These are phyloP conservation scores for Cryptomeria japonica DNA, from an alignment of 75 land plant genomes.

Conservation along the genomic window DNA sequence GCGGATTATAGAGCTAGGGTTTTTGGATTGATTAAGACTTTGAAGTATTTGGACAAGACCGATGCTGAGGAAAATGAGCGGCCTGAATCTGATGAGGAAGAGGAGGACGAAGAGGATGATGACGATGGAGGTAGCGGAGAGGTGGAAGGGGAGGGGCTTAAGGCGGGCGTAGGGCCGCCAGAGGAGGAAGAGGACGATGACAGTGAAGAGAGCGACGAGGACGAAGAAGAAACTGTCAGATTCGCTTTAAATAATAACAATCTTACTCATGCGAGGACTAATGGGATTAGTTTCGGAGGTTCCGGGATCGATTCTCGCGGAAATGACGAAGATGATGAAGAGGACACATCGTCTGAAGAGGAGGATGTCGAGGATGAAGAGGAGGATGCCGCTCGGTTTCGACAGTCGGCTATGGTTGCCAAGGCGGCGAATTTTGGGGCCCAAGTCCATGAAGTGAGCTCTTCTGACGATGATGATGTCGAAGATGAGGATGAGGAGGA, in stretches of 20 bases:
- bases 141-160: conserved; percentile 59
- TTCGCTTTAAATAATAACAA: neutral
- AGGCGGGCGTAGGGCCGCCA: conserved; percentile 14
- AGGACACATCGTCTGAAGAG: conserved; percentile 17
- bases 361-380: conserved; percentile 38
- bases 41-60: conserved; percentile 79
- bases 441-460: conserved; percentile 28
- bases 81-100: conserved; percentile 87
- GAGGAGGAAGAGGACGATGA: conserved; percentile 38
- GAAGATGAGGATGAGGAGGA: conserved; percentile 40
- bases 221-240: conserved; percentile 48
- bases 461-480: conserved; percentile 38
- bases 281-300: conserved; percentile 24
- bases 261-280: neutral
- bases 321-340: conserved; percentile 16
- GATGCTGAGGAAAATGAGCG: conserved; percentile 76
- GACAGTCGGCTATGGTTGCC: neutral
- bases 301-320: conserved; percentile 17
- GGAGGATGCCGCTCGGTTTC: conserved; percentile 10
- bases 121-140: conserved; percentile 61
- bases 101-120: conserved; percentile 84
- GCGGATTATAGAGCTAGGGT: conserved; percentile 73
- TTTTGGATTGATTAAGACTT: conserved; percentile 64
- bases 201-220: conserved; percentile 74
- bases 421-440: neutral